phyloP scores from a whole-genome alignment of 2,329 filamentous ascomycete species.

The Geosmithia flava region DNA sequence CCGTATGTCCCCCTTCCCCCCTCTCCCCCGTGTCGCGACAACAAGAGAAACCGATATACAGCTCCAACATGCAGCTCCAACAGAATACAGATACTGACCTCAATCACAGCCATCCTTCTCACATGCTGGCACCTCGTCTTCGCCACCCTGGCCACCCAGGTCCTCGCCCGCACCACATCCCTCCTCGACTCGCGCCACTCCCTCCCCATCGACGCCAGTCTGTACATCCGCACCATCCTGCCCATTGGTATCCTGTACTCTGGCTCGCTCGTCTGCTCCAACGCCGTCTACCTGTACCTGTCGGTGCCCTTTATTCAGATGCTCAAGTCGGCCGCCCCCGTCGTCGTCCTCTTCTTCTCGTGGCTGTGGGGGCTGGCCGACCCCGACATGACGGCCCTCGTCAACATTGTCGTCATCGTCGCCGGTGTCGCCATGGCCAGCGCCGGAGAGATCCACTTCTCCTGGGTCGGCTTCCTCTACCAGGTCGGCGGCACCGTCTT shows the following conservation, averaged over 20 bases:
- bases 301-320: conserved; percentile 60
- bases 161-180: conserved; percentile 50
- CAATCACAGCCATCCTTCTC: conserved; percentile 36
- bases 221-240: conserved; percentile 51
- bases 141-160: conserved; percentile 52
- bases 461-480: conserved; percentile 51
- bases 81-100: background rate
- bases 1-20: conserved; percentile 12
- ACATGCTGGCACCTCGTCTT: conserved; percentile 59
- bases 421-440: conserved; percentile 39
- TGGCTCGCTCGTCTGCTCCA: conserved; percentile 52
- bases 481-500: conserved; percentile 68
- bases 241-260: conserved; percentile 57
- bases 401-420: conserved; percentile 39
- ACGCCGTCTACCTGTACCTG: conserved; percentile 55
- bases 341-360: conserved; percentile 53
- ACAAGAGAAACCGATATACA: background rate
- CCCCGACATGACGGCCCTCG: conserved; percentile 28
- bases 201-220: conserved; percentile 45
- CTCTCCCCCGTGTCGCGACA: background rate
- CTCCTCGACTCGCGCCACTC: conserved; percentile 51
- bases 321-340: conserved; percentile 56
- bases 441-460: conserved; percentile 56
- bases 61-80: background rate
- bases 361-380: conserved; percentile 44